phyloP scores from a whole-genome alignment of 2,329 filamentous ascomycete genomes.

The Cercospora sojina region DNA sequence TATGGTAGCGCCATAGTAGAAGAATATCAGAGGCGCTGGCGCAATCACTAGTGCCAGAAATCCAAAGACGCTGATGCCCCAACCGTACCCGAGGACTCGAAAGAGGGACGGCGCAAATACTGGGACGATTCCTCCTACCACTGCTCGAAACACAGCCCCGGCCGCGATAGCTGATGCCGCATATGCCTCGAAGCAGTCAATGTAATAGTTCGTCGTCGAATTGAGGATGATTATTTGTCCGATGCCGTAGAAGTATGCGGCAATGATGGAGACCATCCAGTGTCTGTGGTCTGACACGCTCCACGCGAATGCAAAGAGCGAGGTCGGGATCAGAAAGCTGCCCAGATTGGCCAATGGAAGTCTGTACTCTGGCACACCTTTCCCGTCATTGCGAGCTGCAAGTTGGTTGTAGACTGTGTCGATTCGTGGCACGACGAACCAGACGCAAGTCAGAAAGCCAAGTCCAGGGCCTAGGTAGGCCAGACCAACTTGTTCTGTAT shows the following conservation, averaged over 20 bases:
- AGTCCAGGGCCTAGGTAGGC: slow-evolving; percentile 48
- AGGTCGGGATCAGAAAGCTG: slow-evolving; percentile 44
- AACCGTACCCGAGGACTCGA: slow-evolving; percentile 49
- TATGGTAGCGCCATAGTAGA: slow-evolving; percentile 47
- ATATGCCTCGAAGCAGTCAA: slow-evolving; percentile 53
- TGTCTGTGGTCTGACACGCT: slow-evolving; percentile 43
- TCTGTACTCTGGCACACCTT: slow-evolving; percentile 46
- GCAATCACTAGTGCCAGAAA: slow-evolving; percentile 49
- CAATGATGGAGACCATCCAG: slow-evolving; percentile 44
- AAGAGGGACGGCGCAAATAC: slow-evolving; percentile 48
- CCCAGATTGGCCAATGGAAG: slow-evolving; percentile 50
- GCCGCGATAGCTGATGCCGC: slow-evolving; percentile 53
- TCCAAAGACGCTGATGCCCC: slow-evolving; percentile 52
- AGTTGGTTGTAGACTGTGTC: slow-evolving; percentile 50
- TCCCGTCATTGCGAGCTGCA: slow-evolving; percentile 42
- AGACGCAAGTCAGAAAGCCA: slow-evolving; percentile 47
- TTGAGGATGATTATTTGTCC: slow-evolving; percentile 55
- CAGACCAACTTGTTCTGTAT: slow-evolving; percentile 48
- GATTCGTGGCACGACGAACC: slow-evolving; percentile 50
- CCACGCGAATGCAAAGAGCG: slow-evolving; percentile 49
- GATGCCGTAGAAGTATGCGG: slow-evolving; percentile 49
- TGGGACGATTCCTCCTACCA: slow-evolving; percentile 51
- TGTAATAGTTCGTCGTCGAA: slow-evolving; percentile 56
- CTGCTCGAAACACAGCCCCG: slow-evolving; percentile 48
- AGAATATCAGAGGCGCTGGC: slow-evolving; percentile 53